phyloP scores from a whole-genome alignment of 352 stramenopile species.

The Globisporangium yorkense region DNA sequence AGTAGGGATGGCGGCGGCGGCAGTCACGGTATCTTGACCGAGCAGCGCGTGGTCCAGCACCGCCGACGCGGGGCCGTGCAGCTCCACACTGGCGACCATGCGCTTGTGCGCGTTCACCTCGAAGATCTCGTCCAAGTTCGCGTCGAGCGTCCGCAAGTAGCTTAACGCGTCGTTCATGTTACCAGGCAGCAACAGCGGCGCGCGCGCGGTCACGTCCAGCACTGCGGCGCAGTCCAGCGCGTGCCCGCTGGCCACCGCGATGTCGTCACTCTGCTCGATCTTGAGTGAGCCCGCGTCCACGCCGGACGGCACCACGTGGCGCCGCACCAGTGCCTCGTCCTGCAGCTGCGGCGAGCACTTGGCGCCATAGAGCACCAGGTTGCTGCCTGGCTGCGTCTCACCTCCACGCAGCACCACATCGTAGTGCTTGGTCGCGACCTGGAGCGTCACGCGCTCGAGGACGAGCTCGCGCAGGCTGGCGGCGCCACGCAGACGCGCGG shows the following conservation, averaged over 20 bases:
- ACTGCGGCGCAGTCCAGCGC: slow-evolving; percentile 16
- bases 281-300: slow-evolving; percentile 6
- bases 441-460: slow-evolving; percentile 18
- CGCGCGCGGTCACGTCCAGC: slow-evolving; percentile 13
- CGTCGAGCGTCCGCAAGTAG: slow-evolving; percentile 8
- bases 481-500: slow-evolving; percentile 6
- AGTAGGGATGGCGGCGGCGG: background rate
- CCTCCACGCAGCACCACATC: slow-evolving; percentile 11
- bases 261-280: slow-evolving; percentile 5
- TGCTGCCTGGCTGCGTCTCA: slow-evolving; percentile 3
- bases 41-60: background rate
- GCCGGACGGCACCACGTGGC: slow-evolving; percentile 11
- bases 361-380: slow-evolving; percentile 17
- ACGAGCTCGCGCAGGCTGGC: slow-evolving; percentile 12
- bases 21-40: background rate
- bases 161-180: slow-evolving; percentile 6
- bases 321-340: slow-evolving; percentile 7
- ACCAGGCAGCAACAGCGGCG: slow-evolving; percentile 3
- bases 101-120: slow-evolving; percentile 5
- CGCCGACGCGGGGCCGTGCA: background rate
- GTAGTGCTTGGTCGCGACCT: slow-evolving; percentile 18
- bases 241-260: slow-evolving; percentile 4
- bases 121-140: slow-evolving; percentile 8
- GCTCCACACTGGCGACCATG: slow-evolving; percentile 8
- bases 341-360: slow-evolving; percentile 11